phyloP scores from a whole-genome alignment of 768 basidiomycete genomes.

The Tricholoma flavovirens region DNA sequence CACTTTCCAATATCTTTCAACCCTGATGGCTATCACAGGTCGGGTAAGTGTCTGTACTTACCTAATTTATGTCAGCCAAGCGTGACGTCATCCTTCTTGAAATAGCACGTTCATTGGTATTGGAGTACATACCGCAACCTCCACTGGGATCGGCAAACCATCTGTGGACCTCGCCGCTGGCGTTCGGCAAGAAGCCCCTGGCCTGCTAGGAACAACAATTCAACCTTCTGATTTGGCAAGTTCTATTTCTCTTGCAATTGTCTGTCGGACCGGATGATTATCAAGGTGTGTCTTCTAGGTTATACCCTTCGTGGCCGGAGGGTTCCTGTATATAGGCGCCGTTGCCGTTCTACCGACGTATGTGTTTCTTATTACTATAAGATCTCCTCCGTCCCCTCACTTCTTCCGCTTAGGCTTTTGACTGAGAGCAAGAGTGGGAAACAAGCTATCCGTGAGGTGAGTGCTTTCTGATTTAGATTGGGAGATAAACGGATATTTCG shows the following conservation, averaged over 20 bases:
- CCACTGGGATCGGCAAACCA: slow-evolving; percentile 35
- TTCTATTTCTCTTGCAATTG: slow-evolving; percentile 16
- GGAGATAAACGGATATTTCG: background rate
- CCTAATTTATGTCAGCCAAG: slow-evolving; percentile 4
- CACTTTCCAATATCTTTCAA: background rate
- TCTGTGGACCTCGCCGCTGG: slow-evolving; percentile 67
- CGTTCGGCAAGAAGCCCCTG: slow-evolving; percentile 67
- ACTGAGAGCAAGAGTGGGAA: slow-evolving; percentile 82
- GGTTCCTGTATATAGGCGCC: slow-evolving; percentile 90
- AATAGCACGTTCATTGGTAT: slow-evolving; percentile 83
- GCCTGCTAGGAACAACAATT: slow-evolving; percentile 80
- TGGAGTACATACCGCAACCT: slow-evolving; percentile 70
- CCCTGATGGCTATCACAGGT: slow-evolving; percentile 26
- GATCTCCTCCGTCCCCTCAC: background rate
- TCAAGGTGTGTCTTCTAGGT: slow-evolving; percentile 42
- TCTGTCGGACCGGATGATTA: slow-evolving; percentile 4
- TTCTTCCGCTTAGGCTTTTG: slow-evolving; percentile 45
- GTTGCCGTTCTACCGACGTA: slow-evolving; percentile 90
- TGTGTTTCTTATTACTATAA: slow-evolving; percentile 24
- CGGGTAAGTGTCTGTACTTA: slow-evolving; percentile 25
- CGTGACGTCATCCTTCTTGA: slow-evolving; percentile 15
- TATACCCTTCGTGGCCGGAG: slow-evolving; percentile 85
- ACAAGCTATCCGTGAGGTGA: slow-evolving; percentile 88
- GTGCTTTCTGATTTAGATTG: slow-evolving; percentile 16
- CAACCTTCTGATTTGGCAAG: slow-evolving; percentile 76